Evolutionary conservation across 352 stramenopile genomes (phyloP).

Genomic region (Pythium chondricola): DNA sequence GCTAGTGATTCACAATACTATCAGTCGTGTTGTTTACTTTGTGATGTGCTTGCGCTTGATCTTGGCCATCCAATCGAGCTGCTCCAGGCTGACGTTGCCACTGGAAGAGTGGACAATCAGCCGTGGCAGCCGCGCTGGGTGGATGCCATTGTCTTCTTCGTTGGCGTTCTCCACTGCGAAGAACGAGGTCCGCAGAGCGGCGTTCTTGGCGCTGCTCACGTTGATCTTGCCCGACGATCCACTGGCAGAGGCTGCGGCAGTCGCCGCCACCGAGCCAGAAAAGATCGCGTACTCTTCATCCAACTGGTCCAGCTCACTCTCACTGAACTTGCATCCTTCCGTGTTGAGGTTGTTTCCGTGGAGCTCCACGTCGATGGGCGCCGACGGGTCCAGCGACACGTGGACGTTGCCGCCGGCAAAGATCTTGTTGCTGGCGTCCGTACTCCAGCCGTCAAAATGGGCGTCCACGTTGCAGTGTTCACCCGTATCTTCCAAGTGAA

Average conservation of each 20-base stretch:
- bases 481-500: conserved; percentile 73
- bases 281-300: conserved; percentile 75
- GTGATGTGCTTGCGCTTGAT: conserved; percentile 67
- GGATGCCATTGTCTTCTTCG: conserved; percentile 5
- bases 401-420: conserved; percentile 53
- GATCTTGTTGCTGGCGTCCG: conserved; percentile 43
- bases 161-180: conserved; percentile 37
- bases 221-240: conserved; percentile 70
- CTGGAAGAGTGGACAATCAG: conserved; percentile 18
- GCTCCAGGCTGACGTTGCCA: conserved; percentile 23
- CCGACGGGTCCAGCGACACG: conserved; percentile 59
- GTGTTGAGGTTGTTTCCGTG: conserved; percentile 49
- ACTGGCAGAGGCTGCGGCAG: conserved; percentile 2
- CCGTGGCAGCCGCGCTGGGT: conserved; percentile 5
- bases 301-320: conserved; percentile 55
- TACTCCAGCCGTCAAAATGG: conserved; percentile 71
- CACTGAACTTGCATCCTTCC: conserved; percentile 34
- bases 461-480: conserved; percentile 37
- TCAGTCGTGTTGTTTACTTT: conserved; percentile 8
- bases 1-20: too few relatives aligned
- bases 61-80: conserved; percentile 80
- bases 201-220: conserved; percentile 51
- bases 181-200: conserved; percentile 75
- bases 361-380: conserved; percentile 52
- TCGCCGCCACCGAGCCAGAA: conserved; percentile 36